Evolutionary conservation across 2,329 filamentous ascomycete species (phyloP).

Genomic region (Aspergillus piperis): DNA sequence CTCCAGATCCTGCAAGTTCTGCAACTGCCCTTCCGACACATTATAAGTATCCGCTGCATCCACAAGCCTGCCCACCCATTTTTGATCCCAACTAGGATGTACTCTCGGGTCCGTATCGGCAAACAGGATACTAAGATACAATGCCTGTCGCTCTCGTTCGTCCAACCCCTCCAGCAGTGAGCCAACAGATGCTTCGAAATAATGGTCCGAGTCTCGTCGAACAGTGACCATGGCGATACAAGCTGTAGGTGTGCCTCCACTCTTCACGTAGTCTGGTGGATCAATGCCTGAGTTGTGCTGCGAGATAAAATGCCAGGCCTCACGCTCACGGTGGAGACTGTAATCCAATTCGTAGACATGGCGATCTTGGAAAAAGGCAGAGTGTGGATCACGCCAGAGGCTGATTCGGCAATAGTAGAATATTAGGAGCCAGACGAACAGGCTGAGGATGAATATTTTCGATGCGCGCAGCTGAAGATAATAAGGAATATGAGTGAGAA

Average conservation of each 20-base stretch:
- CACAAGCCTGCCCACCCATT: constrained; percentile 24
- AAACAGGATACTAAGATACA: constrained; percentile 26
- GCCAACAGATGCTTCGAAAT: constrained; percentile 29
- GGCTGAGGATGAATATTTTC: too few relatives aligned
- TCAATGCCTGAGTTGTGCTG: constrained; percentile 18
- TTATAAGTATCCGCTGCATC: constrained; percentile 24
- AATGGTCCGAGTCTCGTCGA: constrained; percentile 24
- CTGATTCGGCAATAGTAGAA: constrained; percentile 24
- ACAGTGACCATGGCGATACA: constrained; percentile 30
- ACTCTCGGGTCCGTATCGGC: constrained; percentile 25
- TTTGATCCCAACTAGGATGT: constrained; percentile 29
- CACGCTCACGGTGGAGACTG: constrained; percentile 28
- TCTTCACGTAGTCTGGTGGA: constrained; percentile 11
- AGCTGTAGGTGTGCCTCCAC: constrained; percentile 16
- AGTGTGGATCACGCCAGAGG: constrained; percentile 32
- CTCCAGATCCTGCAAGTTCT: constrained; percentile 28
- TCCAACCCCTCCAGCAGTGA: constrained; percentile 27
- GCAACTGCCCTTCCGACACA: constrained; percentile 20
- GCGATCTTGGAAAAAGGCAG: constrained; percentile 28
- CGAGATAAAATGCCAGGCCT: constrained; percentile 24
- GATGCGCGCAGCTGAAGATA: too few relatives aligned
- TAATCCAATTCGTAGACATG: constrained; percentile 30
- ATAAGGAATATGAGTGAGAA: too few relatives aligned
- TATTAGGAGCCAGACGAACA: constrained; percentile 11
- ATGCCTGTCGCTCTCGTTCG: constrained; percentile 22